phyloP scores from a whole-genome alignment of 257 asterid species.

The Petunia secreta region DNA sequence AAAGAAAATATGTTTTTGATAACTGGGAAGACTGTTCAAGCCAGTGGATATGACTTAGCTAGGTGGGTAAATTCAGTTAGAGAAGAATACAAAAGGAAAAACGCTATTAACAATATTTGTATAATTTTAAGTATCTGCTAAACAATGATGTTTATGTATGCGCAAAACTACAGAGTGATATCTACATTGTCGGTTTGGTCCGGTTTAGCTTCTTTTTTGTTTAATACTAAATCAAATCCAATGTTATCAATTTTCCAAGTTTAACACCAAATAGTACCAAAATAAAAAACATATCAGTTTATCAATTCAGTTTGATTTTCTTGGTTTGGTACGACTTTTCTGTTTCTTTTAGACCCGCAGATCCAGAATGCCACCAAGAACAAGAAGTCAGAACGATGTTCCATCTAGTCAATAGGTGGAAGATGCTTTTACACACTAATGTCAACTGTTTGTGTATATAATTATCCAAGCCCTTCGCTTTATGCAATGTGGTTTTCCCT shows the following conservation, averaged over 20 bases:
- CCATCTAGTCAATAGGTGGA: neutral
- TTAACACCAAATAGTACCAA: conserved; percentile 1
- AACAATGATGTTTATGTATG: neutral
- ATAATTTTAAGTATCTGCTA: neutral
- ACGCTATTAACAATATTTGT: neutral
- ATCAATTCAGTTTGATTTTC: neutral
- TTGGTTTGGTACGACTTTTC: neutral
- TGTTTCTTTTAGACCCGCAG: neutral
- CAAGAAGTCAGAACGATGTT: conserved; percentile 5
- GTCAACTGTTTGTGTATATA: neutral
- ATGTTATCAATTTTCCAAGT: neutral
- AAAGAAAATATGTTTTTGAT: too few species aligned
- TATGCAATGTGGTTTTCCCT: neutral
- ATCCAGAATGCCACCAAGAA: conserved; percentile 10
- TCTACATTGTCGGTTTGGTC: neutral
- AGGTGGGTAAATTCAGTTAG: too few species aligned
- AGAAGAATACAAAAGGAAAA: too few species aligned
- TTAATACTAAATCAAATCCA: conserved; percentile 5
- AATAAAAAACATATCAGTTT: neutral
- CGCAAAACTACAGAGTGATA: neutral
- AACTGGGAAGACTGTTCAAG: too few species aligned
- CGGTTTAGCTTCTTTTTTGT: neutral
- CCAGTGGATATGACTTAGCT: too few species aligned
- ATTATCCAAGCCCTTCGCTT: neutral
- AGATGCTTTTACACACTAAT: conserved; percentile 11